Conservation (phyloP, 2,329 filamentous ascomycete genomes). For the Microcera coccophila region DNA sequence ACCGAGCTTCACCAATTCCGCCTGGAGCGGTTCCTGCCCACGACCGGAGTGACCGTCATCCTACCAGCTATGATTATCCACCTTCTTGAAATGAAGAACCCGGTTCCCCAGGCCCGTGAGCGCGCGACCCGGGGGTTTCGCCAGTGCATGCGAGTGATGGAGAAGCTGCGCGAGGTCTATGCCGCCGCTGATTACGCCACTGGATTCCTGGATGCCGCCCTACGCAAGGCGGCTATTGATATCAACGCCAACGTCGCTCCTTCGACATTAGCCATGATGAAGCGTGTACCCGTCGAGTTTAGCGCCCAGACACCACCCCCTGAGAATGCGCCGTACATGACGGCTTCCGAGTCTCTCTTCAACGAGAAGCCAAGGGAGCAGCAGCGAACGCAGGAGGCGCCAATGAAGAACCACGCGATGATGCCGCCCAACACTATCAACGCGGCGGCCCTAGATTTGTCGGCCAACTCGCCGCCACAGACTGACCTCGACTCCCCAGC, state of each 20-base stretch:
- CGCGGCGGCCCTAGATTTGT: slow-evolving; percentile 34
- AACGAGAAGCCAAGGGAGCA: slow-evolving; percentile 28
- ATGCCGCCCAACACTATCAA: slow-evolving; percentile 38
- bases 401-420: slow-evolving; percentile 19
- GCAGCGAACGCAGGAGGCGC: slow-evolving; percentile 9
- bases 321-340: slow-evolving; percentile 45
- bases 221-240: slow-evolving; percentile 80
- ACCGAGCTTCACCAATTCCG: slow-evolving; percentile 68
- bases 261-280: slow-evolving; percentile 34
- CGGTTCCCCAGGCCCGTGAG: slow-evolving; percentile 65
- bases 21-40: slow-evolving; percentile 77
- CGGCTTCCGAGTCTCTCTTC: slow-evolving; percentile 39
- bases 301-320: slow-evolving; percentile 51
- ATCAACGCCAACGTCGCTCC: slow-evolving; percentile 43
- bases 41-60: slow-evolving; percentile 85
- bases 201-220: slow-evolving; percentile 86
- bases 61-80: slow-evolving; percentile 93
- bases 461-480: slow-evolving; percentile 41
- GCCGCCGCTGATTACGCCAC: slow-evolving; percentile 95
- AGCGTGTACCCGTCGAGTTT: slow-evolving; percentile 36
- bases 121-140: slow-evolving; percentile 77
- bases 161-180: slow-evolving; percentile 82
- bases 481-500: slow-evolving; percentile 40
- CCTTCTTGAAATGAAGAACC: slow-evolving; percentile 85
- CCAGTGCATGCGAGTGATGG: slow-evolving; percentile 89